A percentile compares a stretch with the other conserved stretches of the same genome.
phyloP scores from a whole-genome alignment of 768 basidiomycete genomes.

The Clathrus columnatus region DNA sequence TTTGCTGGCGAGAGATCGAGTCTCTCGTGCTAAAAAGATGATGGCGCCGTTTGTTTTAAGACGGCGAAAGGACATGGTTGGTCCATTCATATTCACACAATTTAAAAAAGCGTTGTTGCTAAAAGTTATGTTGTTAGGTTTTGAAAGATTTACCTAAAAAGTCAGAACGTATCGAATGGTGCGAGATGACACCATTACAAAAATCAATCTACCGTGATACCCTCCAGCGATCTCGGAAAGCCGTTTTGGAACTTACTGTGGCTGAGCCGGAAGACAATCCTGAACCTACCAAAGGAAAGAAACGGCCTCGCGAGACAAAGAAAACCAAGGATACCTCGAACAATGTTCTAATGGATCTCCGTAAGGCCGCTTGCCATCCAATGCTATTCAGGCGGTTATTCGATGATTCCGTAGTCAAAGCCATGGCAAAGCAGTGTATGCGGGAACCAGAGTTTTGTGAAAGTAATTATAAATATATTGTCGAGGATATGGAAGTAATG shows the following conservation, averaged over 20 bases:
- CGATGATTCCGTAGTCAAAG: conserved; percentile 62
- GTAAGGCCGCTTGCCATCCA: conserved; percentile 94
- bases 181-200: conserved; percentile 83
- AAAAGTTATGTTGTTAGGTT: conserved; percentile 42
- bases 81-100: background rate
- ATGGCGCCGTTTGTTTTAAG: conserved; percentile 98
- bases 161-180: conserved; percentile 90
- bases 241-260: conserved; percentile 44
- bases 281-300: conserved; percentile 23
- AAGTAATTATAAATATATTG: conserved; percentile 74
- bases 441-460: conserved; percentile 90
- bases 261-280: conserved; percentile 19
- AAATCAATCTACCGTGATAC: conserved; percentile 78
- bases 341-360: conserved; percentile 94
- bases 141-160: conserved; percentile 90
- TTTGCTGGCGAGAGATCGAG: conserved; percentile 84
- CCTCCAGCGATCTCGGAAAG: conserved; percentile 76
- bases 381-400: conserved; percentile 89
- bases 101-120: background rate
- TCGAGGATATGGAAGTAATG: conserved; percentile 98
- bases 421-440: conserved; percentile 73
- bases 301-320: conserved; percentile 30
- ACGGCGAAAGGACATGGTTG: conserved; percentile 89
- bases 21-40: conserved; percentile 96
- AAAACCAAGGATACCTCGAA: conserved; percentile 55